Conservation (phyloP, 495 filamentous ascomycete genomes). For the Saxophila tyrrhenica region DNA sequence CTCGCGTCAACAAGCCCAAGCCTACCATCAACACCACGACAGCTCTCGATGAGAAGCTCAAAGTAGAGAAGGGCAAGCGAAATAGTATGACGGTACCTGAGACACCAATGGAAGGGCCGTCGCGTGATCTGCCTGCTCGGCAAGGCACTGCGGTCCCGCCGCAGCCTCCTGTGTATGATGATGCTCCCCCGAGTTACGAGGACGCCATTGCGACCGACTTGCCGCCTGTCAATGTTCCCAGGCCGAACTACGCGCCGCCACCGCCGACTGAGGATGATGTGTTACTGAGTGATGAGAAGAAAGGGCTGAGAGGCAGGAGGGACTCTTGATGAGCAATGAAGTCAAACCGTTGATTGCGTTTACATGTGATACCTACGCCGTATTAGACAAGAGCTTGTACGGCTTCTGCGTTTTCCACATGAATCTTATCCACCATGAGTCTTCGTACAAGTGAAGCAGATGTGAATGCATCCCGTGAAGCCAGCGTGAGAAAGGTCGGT, state of each 20-base stretch:
- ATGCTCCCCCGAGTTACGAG: slow-evolving; percentile 36
- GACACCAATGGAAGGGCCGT: slow-evolving; percentile 1
- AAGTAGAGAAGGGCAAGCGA: slow-evolving; percentile 2
- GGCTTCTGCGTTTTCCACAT: no score
- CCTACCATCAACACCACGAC: slow-evolving; percentile 22
- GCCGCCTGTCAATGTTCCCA: slow-evolving; percentile 50
- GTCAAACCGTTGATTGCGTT: neutral
- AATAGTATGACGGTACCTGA: slow-evolving; percentile 12
- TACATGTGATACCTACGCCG: neutral
- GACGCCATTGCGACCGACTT: slow-evolving; percentile 79
- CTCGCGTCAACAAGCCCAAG: slow-evolving; percentile 5
- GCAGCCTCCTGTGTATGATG: slow-evolving; percentile 23
- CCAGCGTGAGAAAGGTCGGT: no score
- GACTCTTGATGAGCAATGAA: neutral
- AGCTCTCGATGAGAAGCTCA: slow-evolving; percentile 14
- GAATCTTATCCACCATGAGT: no score
- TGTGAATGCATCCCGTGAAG: no score
- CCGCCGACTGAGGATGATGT: slow-evolving; percentile 23
- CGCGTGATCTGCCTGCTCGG: neutral
- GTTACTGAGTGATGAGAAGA: slow-evolving; percentile 16
- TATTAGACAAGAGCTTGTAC: no score
- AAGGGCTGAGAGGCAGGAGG: slow-evolving; percentile 9
- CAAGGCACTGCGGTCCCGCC: neutral
- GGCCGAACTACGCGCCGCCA: slow-evolving; percentile 52
- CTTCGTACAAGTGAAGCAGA: no score